These are phyloP conservation scores for Pleurotus salmoneostramineus DNA, from an alignment of 768 basidiomycete genomes.

Conservation along the genomic window DNA sequence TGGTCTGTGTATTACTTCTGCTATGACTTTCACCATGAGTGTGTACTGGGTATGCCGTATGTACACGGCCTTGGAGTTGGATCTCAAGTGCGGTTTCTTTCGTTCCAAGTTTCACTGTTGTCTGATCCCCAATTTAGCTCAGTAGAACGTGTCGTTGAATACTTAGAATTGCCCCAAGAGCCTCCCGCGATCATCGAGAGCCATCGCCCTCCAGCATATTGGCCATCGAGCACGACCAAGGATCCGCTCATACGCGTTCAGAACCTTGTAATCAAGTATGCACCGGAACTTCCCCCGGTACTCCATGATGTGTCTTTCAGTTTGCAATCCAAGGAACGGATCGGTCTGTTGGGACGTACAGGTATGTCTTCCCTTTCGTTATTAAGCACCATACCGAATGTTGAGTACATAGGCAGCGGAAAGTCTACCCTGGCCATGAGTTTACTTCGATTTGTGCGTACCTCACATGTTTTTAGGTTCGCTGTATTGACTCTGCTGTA, in stretches of 20 bases:
- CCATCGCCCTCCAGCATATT: conserved; percentile 82
- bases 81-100: conserved; percentile 57
- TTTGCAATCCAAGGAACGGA: conserved; percentile 65
- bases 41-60: conserved; percentile 51
- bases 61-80: conserved; percentile 61
- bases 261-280: conserved; percentile 77
- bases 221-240: conserved; percentile 74
- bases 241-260: conserved; percentile 64
- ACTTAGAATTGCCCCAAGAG: conserved; percentile 86
- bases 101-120: neutral
- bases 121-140: conserved; percentile 41
- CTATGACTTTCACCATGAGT: conserved; percentile 45
- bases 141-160: conserved; percentile 89
- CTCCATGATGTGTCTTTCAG: conserved; percentile 73
- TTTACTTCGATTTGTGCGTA: conserved; percentile 71
- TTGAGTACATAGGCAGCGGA: conserved; percentile 53
- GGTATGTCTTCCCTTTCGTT: conserved; percentile 26
- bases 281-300: conserved; percentile 80
- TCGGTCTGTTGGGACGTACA: conserved; percentile 80
- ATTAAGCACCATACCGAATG: neutral
- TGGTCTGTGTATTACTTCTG: conserved; percentile 63
- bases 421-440: conserved; percentile 87
- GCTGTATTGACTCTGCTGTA: conserved; percentile 16
- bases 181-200: conserved; percentile 73
- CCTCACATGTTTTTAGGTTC: neutral